phyloP scores from a whole-genome alignment of 2,329 filamentous ascomycete genomes.

The Sporothrix schenckii region DNA sequence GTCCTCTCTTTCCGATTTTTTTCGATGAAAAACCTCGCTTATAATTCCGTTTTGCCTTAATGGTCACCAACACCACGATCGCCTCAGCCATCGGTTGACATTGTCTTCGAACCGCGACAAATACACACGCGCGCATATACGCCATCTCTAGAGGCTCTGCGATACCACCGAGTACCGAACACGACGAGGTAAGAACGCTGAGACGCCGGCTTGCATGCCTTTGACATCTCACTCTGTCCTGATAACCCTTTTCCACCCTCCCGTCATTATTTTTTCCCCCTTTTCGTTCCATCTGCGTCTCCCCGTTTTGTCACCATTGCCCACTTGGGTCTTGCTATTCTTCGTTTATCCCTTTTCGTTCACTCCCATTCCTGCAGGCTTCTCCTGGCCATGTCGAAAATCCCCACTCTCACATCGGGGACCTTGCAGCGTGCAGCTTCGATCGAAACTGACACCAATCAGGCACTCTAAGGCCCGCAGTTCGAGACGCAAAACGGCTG shows the following conservation, averaged over 20 bases:
- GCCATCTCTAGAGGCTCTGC: background rate
- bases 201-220: constrained; percentile 2
- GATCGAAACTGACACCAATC: constrained; percentile 28
- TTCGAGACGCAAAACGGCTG: constrained; percentile 2
- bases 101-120: constrained; percentile 11
- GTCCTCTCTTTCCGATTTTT: background rate
- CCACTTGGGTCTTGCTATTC: background rate
- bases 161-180: background rate
- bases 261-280: background rate
- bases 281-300: background rate
- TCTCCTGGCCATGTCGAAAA: background rate
- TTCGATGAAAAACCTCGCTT: constrained; percentile 8
- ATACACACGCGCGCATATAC: constrained; percentile 17
- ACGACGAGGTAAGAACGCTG: background rate
- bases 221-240: background rate
- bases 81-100: constrained; percentile 18
- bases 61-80: constrained; percentile 15
- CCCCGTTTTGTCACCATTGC: constrained; percentile 2
- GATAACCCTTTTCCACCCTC: background rate
- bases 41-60: constrained; percentile 28
- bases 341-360: background rate
- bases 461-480: constrained; percentile 18
- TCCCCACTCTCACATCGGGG: constrained; percentile 27
- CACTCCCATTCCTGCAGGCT: constrained; percentile 1
- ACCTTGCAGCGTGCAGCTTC: constrained; percentile 34